These are phyloP conservation scores for Talaromyces sp. DNA, from an alignment of 2,329 filamentous ascomycete species.

Conservation along the genomic window DNA sequence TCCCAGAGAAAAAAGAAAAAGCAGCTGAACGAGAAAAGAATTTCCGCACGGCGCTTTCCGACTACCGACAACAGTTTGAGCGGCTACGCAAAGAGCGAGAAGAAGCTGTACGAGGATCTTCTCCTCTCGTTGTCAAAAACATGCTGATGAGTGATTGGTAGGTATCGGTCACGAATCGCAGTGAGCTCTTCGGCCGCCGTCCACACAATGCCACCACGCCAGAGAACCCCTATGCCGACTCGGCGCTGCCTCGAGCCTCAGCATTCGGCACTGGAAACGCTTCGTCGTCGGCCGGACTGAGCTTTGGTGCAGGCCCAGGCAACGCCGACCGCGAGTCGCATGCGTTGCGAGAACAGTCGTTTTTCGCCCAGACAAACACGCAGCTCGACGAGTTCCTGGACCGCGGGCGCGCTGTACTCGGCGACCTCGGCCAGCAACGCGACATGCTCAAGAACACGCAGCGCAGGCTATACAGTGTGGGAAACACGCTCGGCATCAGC, in stretches of 20 bases:
- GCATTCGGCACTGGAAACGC: constrained; percentile 33
- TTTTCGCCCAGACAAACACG: constrained; percentile 73
- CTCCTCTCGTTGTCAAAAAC: neutral
- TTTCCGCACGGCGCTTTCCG: constrained; percentile 75
- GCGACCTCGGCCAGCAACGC: constrained; percentile 80
- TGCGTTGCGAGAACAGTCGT: constrained; percentile 81
- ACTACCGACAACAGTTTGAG: constrained; percentile 74
- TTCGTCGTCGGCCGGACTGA: constrained; percentile 30
- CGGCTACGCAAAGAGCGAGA: constrained; percentile 71
- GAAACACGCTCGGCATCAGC: constrained; percentile 86
- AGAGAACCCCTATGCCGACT: constrained; percentile 85
- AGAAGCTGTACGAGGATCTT: constrained; percentile 50
- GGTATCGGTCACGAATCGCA: constrained; percentile 62
- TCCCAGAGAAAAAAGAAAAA: constrained; percentile 86
- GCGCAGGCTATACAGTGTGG: constrained; percentile 81
- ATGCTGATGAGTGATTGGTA: constrained; percentile 16
- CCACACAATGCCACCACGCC: constrained; percentile 74
- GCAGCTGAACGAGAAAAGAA: constrained; percentile 78
- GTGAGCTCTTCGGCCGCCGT: constrained; percentile 77
- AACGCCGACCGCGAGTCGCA: constrained; percentile 71
- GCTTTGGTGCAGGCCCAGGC: constrained; percentile 40
- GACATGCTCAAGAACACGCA: constrained; percentile 96
- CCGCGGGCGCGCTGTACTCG: constrained; percentile 80
- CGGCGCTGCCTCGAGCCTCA: constrained; percentile 38
- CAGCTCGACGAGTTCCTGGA: constrained; percentile 94